A percentile compares a stretch with the other conserved stretches of the same genome.
Conservation (phyloP, 164 flowering plant species). For the Aristolochia californica region DNA sequence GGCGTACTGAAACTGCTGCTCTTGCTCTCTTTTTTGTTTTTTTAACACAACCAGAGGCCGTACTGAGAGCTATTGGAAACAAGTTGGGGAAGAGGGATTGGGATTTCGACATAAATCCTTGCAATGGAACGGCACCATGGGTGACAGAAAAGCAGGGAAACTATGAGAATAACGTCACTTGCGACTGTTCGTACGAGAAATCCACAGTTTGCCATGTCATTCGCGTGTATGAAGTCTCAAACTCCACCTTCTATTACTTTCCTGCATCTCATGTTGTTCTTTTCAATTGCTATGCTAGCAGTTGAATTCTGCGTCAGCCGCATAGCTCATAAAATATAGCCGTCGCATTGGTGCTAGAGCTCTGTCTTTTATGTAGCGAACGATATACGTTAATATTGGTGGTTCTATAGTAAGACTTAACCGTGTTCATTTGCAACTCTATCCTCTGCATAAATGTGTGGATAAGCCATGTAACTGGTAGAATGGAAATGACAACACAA, state of each 20-base stretch:
- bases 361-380: neutral
- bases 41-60: neutral
- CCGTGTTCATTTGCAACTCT: too few relatives aligned
- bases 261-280: neutral
- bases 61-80: neutral
- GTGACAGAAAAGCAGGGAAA: neutral
- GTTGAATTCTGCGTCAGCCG: neutral
- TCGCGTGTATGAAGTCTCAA: constrained; percentile 2
- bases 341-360: neutral
- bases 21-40: too few relatives aligned
- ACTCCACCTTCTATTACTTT: neutral
- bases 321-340: neutral
- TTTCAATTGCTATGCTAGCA: neutral
- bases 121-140: constrained; percentile 1
- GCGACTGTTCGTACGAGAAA: constrained; percentile 1
- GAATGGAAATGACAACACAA: too few relatives aligned
- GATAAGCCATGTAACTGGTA: too few relatives aligned
- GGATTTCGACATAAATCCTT: constrained; percentile 4
- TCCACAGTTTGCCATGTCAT: constrained; percentile 7
- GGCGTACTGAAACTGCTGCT: too few relatives aligned
- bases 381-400: neutral
- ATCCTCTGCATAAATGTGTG: too few relatives aligned
- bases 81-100: constrained; percentile 1
- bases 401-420: neutral
- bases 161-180: neutral